phyloP scores from a whole-genome alignment of 2,329 filamentous ascomycete species.

The Xylariaceae sp. region DNA sequence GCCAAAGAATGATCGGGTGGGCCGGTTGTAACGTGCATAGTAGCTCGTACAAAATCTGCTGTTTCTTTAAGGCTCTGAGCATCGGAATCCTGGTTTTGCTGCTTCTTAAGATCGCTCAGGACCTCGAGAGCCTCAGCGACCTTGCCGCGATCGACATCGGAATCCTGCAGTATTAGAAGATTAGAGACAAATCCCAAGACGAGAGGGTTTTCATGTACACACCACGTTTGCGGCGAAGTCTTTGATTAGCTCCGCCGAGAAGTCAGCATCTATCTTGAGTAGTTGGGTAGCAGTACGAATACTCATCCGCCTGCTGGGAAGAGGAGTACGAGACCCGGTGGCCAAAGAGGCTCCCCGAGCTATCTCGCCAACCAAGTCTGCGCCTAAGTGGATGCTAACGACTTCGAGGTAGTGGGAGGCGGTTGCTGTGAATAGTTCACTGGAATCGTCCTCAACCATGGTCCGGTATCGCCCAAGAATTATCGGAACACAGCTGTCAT shows the following conservation, averaged over 20 bases:
- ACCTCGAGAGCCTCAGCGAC: conserved; percentile 29
- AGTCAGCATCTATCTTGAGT: conserved; percentile 26
- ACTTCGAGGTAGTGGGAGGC: conserved; percentile 25
- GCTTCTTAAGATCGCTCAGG: conserved; percentile 25
- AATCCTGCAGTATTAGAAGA: conserved; percentile 16
- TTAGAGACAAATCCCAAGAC: conserved; percentile 11
- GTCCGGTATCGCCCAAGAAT: conserved; percentile 24
- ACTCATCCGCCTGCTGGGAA: conserved; percentile 23
- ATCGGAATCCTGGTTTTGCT: conserved; percentile 20
- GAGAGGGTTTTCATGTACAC: conserved; percentile 5
- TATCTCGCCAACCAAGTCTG: conserved; percentile 24
- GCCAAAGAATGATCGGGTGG: background rate
- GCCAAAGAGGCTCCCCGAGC: conserved; percentile 6
- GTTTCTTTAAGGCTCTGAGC: conserved; percentile 24
- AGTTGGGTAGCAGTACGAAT: conserved; percentile 23
- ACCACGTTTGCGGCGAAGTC: conserved; percentile 26
- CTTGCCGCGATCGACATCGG: conserved; percentile 20
- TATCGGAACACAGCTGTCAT: conserved; percentile 12
- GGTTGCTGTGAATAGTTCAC: conserved; percentile 13
- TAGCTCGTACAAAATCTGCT: conserved; percentile 24
- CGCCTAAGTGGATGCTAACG: conserved; percentile 23
- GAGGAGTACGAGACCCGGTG: background rate
- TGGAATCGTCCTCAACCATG: conserved; percentile 11
- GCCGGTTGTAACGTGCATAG: conserved; percentile 3
- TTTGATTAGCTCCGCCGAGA: conserved; percentile 27